phyloP scores from a whole-genome alignment of 2,329 filamentous ascomycete genomes.

The Teratosphaeria epicoccoides region DNA sequence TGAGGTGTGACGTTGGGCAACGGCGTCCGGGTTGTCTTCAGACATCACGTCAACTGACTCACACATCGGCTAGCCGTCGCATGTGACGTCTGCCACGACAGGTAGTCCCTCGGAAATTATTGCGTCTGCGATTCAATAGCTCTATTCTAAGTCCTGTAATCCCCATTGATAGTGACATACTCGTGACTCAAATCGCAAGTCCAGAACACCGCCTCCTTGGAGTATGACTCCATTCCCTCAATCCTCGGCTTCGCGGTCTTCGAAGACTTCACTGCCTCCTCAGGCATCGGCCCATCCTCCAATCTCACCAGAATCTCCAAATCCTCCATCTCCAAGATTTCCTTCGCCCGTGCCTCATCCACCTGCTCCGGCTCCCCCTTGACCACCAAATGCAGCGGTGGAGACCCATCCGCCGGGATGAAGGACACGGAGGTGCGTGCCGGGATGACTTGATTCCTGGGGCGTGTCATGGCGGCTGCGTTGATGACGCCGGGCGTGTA shows the following conservation, averaged over 20 bases:
- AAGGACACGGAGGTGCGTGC: constrained; percentile 65
- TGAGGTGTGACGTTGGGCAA: too few relatives aligned
- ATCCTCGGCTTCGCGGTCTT: too few relatives aligned
- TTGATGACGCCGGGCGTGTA: constrained; percentile 54
- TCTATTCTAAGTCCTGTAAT: constrained; percentile 47
- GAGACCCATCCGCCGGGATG: constrained; percentile 63
- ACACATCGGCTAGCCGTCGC: too few relatives aligned
- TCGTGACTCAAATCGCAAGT: constrained; percentile 82
- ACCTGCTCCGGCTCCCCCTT: constrained; percentile 71
- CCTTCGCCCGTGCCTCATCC: constrained; percentile 62
- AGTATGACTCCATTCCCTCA: neutral
- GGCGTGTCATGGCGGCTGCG: constrained; percentile 13
- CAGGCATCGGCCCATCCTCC: constrained; percentile 45
- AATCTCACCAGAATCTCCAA: constrained; percentile 67
- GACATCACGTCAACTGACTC: too few relatives aligned
- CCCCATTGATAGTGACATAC: constrained; percentile 62
- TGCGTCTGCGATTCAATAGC: too few relatives aligned
- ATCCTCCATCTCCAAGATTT: constrained; percentile 69
- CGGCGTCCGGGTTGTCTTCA: too few relatives aligned
- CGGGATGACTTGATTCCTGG: neutral
- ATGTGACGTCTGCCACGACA: too few relatives aligned
- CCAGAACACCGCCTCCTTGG: constrained; percentile 58
- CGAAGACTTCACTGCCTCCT: too few relatives aligned
- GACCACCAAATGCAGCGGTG: constrained; percentile 65
- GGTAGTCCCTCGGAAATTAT: too few relatives aligned